Evolutionary conservation across 2,329 filamentous ascomycete species (phyloP).

Genomic region (Aspergillus ochraceoroseus): DNA sequence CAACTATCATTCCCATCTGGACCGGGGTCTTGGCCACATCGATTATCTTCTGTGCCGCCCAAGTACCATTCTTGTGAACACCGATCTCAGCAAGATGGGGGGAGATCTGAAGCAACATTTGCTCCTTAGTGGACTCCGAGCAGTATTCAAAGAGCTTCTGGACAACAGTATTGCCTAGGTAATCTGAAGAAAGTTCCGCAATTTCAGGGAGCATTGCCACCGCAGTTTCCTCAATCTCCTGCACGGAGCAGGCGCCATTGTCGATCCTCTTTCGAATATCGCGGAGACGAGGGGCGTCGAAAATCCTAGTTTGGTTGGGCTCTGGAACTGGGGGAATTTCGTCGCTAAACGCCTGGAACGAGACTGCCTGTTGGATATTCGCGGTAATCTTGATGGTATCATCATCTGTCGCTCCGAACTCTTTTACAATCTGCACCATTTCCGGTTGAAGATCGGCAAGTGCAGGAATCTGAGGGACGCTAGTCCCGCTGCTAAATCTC

Average conservation of each 20-base stretch:
- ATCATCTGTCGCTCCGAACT: slow-evolving; percentile 79
- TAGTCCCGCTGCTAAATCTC: slow-evolving; percentile 31
- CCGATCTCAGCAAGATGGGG: slow-evolving; percentile 95
- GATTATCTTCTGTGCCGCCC: slow-evolving; percentile 99
- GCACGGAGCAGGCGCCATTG: slow-evolving; percentile 77
- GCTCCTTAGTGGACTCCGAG: slow-evolving; percentile 81
- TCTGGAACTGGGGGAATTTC: slow-evolving; percentile 90
- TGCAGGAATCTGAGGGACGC: slow-evolving; percentile 58
- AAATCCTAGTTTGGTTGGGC: slow-evolving; percentile 78
- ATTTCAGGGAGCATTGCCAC: slow-evolving; percentile 95
- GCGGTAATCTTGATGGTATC: slow-evolving; percentile 67
- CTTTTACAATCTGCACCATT: slow-evolving; percentile 77
- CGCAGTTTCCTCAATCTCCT: slow-evolving; percentile 89
- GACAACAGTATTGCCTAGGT: slow-evolving; percentile 97
- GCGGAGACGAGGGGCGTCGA: slow-evolving; percentile 88
- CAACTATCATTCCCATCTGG: slow-evolving; percentile 80
- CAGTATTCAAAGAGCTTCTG: slow-evolving; percentile 98
- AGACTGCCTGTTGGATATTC: slow-evolving; percentile 71
- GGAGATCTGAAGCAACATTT: slow-evolving; percentile 81
- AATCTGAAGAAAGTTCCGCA: slow-evolving; percentile 89
- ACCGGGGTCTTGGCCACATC: slow-evolving; percentile 81
- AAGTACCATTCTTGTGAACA: slow-evolving; percentile 98
- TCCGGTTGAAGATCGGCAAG: slow-evolving; percentile 74
- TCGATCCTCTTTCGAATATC: slow-evolving; percentile 98
- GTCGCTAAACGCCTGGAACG: slow-evolving; percentile 64